These are phyloP conservation scores for Penicillium daleae DNA, from an alignment of 495 filamentous ascomycete species.

Conservation along the genomic window DNA sequence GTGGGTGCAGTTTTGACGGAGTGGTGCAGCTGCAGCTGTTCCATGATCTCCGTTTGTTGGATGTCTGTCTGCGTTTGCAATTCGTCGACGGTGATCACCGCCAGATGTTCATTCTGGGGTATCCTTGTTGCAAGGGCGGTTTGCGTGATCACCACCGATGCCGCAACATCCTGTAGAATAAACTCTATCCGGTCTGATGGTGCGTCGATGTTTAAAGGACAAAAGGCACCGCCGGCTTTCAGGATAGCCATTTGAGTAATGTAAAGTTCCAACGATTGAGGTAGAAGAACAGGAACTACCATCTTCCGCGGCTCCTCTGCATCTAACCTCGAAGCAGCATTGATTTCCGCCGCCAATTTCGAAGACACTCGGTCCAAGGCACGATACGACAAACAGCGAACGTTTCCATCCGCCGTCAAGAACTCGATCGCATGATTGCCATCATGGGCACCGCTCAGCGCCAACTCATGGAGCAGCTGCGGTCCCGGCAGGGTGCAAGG, in stretches of 20 bases:
- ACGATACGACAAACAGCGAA: conserved; percentile 55
- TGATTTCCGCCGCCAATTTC: conserved; percentile 54
- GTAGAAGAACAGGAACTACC: conserved; percentile 73
- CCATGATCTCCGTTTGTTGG: conserved; percentile 12
- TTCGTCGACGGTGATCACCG: conserved; percentile 38
- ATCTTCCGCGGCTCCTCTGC: conserved; percentile 8
- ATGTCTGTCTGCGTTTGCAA: conserved; percentile 16
- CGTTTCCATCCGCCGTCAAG: conserved; percentile 47
- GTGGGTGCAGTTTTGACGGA: conserved; percentile 9
- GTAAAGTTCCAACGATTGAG: conserved; percentile 73
- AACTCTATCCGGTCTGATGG: conserved; percentile 74
- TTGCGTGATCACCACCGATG: conserved; percentile 57
- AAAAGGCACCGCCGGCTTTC: conserved; percentile 79
- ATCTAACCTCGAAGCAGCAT: conserved; percentile 24
- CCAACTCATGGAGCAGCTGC: conserved; percentile 67
- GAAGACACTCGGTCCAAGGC: conserved; percentile 61
- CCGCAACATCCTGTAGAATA: conserved; percentile 68
- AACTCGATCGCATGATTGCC: conserved; percentile 62
- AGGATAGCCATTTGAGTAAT: conserved; percentile 71
- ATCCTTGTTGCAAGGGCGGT: conserved; percentile 30
- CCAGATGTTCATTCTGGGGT: conserved; percentile 18
- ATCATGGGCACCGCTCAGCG: conserved; percentile 34
- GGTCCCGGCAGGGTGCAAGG: conserved; percentile 61
- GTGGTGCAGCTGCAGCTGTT: background rate
- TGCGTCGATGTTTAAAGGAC: conserved; percentile 72